phyloP scores from a whole-genome alignment of 805 yeast species.

The Ogataea ramenticola region DNA sequence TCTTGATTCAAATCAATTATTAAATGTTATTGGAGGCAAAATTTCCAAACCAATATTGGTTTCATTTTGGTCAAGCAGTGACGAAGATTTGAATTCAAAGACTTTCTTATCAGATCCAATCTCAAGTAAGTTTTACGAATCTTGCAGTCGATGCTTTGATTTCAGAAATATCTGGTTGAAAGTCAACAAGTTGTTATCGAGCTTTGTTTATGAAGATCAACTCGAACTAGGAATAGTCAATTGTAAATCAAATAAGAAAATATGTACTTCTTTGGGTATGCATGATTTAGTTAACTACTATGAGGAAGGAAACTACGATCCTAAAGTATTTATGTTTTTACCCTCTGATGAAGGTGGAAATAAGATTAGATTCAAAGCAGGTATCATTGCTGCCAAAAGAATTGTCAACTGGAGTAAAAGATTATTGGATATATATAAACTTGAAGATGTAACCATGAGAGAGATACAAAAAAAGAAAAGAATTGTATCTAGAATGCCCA shows the following conservation, averaged over 20 bases:
- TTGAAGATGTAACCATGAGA: conserved; percentile 22
- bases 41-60: conserved; percentile 44
- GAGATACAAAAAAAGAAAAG: conserved; percentile 17
- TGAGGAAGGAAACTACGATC: conserved; percentile 7
- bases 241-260: conserved; percentile 35
- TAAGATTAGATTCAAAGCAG: conserved; percentile 34
- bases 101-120: conserved; percentile 27
- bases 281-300: conserved; percentile 19
- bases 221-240: conserved; percentile 45
- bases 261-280: conserved; percentile 49
- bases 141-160: conserved; percentile 43
- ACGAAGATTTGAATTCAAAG: conserved; percentile 28
- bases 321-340: conserved; percentile 31
- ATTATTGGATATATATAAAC: conserved; percentile 38
- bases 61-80: conserved; percentile 58
- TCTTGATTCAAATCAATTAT: conserved; percentile 31
- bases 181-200: conserved; percentile 39
- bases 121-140: conserved; percentile 29
- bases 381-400: conserved; percentile 17
- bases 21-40: conserved; percentile 46
- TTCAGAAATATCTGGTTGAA: conserved; percentile 53
- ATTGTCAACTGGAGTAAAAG: conserved; percentile 40
- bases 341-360: conserved; percentile 46
- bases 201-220: conserved; percentile 6
- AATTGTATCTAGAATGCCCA: conserved; percentile 4